A percentile compares a stretch with the other conserved stretches of the same genome.
These are phyloP conservation scores for Dactylellina drechsleri DNA, from an alignment of 2,329 filamentous ascomycete genomes.

Conservation along the genomic window DNA sequence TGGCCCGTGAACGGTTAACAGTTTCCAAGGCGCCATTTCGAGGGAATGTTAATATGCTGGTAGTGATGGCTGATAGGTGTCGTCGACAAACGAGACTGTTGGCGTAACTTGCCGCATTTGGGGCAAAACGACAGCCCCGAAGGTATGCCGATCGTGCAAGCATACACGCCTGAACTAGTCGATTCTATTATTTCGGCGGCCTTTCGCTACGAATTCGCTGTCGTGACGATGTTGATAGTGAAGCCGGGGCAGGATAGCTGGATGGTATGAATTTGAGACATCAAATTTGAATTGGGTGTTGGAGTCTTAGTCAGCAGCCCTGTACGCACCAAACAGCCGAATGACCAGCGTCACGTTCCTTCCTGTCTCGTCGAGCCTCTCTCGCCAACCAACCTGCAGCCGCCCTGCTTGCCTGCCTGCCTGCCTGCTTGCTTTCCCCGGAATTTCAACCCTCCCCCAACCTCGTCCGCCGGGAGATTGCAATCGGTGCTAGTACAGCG, in stretches of 20 bases:
- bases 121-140: slow-evolving; percentile 45
- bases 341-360: slow-evolving; percentile 54
- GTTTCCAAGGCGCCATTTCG: not conserved
- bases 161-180: slow-evolving; percentile 35
- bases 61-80: slow-evolving; percentile 9
- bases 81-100: slow-evolving; percentile 4
- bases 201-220: slow-evolving; percentile 16
- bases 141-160: slow-evolving; percentile 40
- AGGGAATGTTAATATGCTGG: not conserved
- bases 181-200: slow-evolving; percentile 13
- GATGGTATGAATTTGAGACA: slow-evolving; percentile 1
- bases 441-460: not conserved
- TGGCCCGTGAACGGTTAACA: not conserved
- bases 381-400: slow-evolving; percentile 23
- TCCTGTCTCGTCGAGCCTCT: slow-evolving; percentile 28
- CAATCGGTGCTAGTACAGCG: not conserved
- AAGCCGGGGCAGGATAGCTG: not conserved
- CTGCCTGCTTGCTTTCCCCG: not conserved
- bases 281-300: slow-evolving; percentile 18
- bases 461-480: not conserved
- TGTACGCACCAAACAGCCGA: slow-evolving; percentile 9
- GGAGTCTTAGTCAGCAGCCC: slow-evolving; percentile 44
- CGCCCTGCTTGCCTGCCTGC: slow-evolving; percentile 12
- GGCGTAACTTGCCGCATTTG: slow-evolving; percentile 29
- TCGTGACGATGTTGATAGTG: not conserved